Evolutionary conservation across 495 filamentous ascomycete species (phyloP).

Genomic region (Neurospora sp.): DNA sequence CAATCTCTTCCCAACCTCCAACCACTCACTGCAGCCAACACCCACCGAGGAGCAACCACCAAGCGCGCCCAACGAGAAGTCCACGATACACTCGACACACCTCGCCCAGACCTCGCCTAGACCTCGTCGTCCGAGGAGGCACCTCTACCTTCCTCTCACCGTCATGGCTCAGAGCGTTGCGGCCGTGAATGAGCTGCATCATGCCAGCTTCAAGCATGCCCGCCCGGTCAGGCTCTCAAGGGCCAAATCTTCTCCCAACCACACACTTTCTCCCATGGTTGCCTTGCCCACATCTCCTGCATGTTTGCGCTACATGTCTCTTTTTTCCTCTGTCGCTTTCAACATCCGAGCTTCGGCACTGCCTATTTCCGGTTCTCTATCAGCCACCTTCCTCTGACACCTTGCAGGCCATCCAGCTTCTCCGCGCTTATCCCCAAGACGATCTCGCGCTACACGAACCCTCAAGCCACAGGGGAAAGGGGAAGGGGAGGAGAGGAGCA

Average conservation of each 20-base stretch:
- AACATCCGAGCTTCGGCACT: background rate
- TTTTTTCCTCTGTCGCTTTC: background rate
- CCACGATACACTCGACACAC: background rate
- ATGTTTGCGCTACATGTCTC: background rate
- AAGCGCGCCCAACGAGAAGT: background rate
- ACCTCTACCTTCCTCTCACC: background rate
- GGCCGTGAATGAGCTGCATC: background rate
- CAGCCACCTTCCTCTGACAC: background rate
- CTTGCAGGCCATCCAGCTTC: background rate
- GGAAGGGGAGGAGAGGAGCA: background rate
- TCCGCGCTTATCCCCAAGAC: background rate
- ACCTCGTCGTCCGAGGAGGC: background rate
- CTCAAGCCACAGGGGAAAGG: background rate
- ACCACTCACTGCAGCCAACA: background rate
- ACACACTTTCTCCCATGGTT: background rate
- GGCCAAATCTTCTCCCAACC: background rate
- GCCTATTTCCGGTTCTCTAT: background rate
- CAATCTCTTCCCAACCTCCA: background rate
- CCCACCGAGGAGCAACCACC: background rate
- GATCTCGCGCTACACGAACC: background rate
- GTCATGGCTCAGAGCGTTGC: background rate
- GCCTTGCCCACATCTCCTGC: background rate
- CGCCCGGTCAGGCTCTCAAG: background rate
- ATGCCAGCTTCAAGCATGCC: background rate
- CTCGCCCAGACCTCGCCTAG: background rate